These are phyloP conservation scores for Scedosporium minutisporum DNA, from an alignment of 2,329 filamentous ascomycete genomes.

Conservation along the genomic window DNA sequence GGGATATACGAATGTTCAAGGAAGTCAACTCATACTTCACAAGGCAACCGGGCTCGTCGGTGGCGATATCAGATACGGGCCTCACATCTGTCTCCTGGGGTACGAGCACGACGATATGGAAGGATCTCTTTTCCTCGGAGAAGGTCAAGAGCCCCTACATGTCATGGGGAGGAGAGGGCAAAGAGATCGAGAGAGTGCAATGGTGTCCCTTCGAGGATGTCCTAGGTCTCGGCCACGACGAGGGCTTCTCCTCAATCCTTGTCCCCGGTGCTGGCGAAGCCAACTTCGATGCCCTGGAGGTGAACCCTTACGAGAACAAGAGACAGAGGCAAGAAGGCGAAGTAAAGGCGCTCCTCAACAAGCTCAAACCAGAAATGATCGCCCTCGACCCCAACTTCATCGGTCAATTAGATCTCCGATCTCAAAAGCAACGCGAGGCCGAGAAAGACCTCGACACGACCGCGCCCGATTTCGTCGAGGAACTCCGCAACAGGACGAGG, in stretches of 20 bases:
- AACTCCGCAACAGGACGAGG: slow-evolving; percentile 66
- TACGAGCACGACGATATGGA: slow-evolving; percentile 83
- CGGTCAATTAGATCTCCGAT: slow-evolving; percentile 74
- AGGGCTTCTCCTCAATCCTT: slow-evolving; percentile 82
- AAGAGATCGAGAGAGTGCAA: slow-evolving; percentile 65
- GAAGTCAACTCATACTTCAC: slow-evolving; percentile 87
- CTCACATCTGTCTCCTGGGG: slow-evolving; percentile 87
- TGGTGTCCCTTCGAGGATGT: slow-evolving; percentile 97
- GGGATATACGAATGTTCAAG: slow-evolving; percentile 91
- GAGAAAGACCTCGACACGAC: slow-evolving; percentile 74
- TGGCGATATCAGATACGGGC: slow-evolving; percentile 81
- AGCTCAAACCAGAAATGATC: slow-evolving; percentile 95
- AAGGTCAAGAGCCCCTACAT: slow-evolving; percentile 87
- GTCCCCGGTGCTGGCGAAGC: slow-evolving; percentile 93
- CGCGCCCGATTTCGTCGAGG: slow-evolving; percentile 44
- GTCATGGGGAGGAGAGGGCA: slow-evolving; percentile 81
- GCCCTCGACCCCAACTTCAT: slow-evolving; percentile 86
- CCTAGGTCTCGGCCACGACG: slow-evolving; percentile 72
- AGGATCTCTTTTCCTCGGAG: slow-evolving; percentile 73
- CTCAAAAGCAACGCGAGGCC: slow-evolving; percentile 64
- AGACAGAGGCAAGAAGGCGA: slow-evolving; percentile 91
- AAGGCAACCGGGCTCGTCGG: slow-evolving; percentile 68
- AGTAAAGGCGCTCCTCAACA: slow-evolving; percentile 83
- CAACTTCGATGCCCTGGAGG: slow-evolving; percentile 89
- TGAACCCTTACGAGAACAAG: slow-evolving; percentile 87